Evolutionary conservation across 2,329 filamentous ascomycete genomes (phyloP), one percentile per base, ranked within the genome.

Genomic region (Fusarium fracticaudum): DNA sequence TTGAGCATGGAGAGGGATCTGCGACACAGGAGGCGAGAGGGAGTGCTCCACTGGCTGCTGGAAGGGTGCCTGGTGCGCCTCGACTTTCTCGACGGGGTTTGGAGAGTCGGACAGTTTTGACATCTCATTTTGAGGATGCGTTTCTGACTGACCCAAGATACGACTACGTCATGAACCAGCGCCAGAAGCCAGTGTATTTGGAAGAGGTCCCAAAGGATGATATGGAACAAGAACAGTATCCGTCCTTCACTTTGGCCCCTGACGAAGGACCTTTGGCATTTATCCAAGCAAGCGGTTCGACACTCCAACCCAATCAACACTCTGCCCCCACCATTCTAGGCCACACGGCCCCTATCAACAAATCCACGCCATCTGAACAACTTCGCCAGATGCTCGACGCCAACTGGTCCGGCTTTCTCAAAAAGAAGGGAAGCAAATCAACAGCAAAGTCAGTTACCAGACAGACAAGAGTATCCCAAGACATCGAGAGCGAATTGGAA

Each of bases 301-400:
- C 41, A 6, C 6, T 33, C 3, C 41, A 20, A 5, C n/a, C 33
- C 3, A 9, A 20, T 17, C 43, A 60, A n/a, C 3, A 33, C 31
- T 29, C 35, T 6, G 11, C 29, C 2, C 4, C 60, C 0, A 33
- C 24, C 9, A 6, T 31, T 4, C n/a, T 20, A 10, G 18, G 29
- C 17, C 33, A 40, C 3, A 15, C 24, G 15, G 24, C 24, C 3
- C 33, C 59, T 55, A 15, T 22, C n/a, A 20, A 18, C 8, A 18
- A 55, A 1, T 6, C 29, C 1, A 12, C 51, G 8, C 53, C 68
- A 26, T 50, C 62, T 5, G 26, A 43, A 2, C 54, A 72, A 31
- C 66, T 72, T 9, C 60, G 64, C 3, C 37, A 63, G 35, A 57
- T 66, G n/a, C 60, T 73, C 7, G 68, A 65, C 22, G 29, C 40